Evolutionary conservation across 83 land plant genomes (phyloP).

Genomic region (Picea abies): DNA sequence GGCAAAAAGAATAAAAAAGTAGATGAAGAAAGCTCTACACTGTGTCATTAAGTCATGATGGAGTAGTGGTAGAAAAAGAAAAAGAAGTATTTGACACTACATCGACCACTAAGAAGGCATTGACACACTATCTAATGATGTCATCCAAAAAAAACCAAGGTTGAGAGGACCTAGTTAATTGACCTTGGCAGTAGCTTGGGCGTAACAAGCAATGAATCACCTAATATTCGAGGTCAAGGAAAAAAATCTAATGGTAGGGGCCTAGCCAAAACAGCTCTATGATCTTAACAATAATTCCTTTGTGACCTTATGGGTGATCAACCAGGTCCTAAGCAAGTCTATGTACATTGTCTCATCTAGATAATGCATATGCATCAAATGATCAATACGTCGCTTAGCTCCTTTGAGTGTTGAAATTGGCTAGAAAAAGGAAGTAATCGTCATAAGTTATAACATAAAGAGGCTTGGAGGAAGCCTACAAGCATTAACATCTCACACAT

Average conservation of each 20-base stretch:
- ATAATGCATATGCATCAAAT: neutral
- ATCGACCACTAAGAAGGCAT: neutral
- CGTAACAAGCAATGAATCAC: neutral
- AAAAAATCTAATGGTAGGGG: neutral
- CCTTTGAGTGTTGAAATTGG: neutral
- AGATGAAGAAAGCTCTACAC: too few species aligned
- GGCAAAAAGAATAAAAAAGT: too few species aligned
- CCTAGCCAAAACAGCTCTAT: too few species aligned
- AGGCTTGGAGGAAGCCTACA: neutral
- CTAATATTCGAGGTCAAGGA: neutral
- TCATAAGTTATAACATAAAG: too few species aligned
- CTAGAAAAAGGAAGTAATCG: neutral
- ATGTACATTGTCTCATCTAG: neutral
- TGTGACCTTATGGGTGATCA: too few species aligned
- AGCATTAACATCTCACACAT: neutral
- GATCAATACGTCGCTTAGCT: neutral
- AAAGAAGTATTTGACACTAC: too few species aligned
- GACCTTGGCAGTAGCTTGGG: neutral
- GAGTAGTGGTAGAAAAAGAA: too few species aligned
- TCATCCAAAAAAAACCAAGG: neutral
- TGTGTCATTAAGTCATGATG: too few species aligned
- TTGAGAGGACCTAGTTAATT: neutral
- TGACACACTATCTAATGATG: neutral
- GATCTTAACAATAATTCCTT: neutral
- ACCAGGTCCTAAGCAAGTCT: neutral